A percentile compares a stretch with the other conserved stretches of the same genome.
Evolutionary conservation across 345 rosid species (phyloP).

Genomic region (Geranium rotundifolium): DNA sequence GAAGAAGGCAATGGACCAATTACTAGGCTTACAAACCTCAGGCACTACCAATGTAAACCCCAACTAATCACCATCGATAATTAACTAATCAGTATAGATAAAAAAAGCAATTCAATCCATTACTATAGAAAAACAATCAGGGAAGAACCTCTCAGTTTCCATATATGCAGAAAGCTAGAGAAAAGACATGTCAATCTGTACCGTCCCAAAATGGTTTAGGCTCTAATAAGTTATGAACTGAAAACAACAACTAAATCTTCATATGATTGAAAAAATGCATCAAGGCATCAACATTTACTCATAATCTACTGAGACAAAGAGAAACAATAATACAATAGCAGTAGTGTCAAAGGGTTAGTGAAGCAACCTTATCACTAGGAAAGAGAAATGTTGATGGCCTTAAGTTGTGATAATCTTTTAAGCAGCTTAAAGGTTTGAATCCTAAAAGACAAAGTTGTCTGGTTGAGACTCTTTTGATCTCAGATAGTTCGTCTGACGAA

Average conservation of each 20-base stretch:
- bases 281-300: background rate
- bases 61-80: too few relatives aligned
- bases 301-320: constrained; percentile 1
- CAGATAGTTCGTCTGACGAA: constrained; percentile 50
- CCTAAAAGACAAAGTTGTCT: constrained; percentile 74
- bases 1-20: too few relatives aligned
- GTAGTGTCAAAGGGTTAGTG: constrained; percentile 4
- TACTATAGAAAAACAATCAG: too few relatives aligned
- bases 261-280: background rate
- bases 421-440: constrained; percentile 82
- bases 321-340: constrained; percentile 1
- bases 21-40: too few relatives aligned
- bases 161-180: background rate
- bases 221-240: too few relatives aligned
- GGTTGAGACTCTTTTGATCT: constrained; percentile 59
- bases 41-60: too few relatives aligned
- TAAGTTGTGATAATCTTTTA: constrained; percentile 87
- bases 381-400: constrained; percentile 86
- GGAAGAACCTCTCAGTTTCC: background rate
- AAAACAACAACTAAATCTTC: background rate
- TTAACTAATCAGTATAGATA: too few relatives aligned
- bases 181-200: background rate
- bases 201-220: background rate
- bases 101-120: too few relatives aligned
- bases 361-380: constrained; percentile 76